These are phyloP conservation scores for Plantago coronopus DNA, from an alignment of 305 asterid species.

Conservation along the genomic window DNA sequence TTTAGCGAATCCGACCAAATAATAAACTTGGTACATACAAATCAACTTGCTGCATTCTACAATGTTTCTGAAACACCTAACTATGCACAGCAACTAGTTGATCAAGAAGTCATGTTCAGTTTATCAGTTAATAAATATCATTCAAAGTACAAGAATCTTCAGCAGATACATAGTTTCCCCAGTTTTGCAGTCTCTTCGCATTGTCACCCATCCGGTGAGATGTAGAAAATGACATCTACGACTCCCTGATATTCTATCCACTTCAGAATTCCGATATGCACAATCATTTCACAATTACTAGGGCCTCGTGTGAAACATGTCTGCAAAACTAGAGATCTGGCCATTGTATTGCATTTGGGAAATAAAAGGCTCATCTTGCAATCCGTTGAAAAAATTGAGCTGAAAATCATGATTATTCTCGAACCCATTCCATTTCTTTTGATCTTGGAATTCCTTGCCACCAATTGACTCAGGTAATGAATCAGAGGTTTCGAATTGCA, in stretches of 20 bases:
- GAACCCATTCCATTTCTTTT: slow-evolving; percentile 35
- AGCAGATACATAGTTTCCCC: not conserved
- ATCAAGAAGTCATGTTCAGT: no score
- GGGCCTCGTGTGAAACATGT: slow-evolving; percentile 49
- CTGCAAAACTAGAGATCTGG: slow-evolving; percentile 34
- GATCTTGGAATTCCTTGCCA: slow-evolving; percentile 51
- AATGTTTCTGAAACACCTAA: no score
- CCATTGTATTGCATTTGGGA: slow-evolving; percentile 39
- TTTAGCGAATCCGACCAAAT: no score
- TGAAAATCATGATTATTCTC: slow-evolving; percentile 31
- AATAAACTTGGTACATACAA: no score
- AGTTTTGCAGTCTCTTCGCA: not conserved
- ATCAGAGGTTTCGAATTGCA: slow-evolving; percentile 40
- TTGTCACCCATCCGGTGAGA: not conserved
- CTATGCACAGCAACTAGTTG: no score
- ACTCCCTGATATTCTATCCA: no score
- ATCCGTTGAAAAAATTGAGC: slow-evolving; percentile 26
- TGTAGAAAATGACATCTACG: no score
- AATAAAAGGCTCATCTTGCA: slow-evolving; percentile 36
- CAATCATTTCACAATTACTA: slow-evolving; percentile 20
- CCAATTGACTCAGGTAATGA: slow-evolving; percentile 38
- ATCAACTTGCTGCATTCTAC: no score
- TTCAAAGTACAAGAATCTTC: not conserved
- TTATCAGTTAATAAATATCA: no score
- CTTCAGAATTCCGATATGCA: no score